Evolutionary conservation across 129 eudicot genomes (phyloP).

Genomic region (Tagetes patula): DNA sequence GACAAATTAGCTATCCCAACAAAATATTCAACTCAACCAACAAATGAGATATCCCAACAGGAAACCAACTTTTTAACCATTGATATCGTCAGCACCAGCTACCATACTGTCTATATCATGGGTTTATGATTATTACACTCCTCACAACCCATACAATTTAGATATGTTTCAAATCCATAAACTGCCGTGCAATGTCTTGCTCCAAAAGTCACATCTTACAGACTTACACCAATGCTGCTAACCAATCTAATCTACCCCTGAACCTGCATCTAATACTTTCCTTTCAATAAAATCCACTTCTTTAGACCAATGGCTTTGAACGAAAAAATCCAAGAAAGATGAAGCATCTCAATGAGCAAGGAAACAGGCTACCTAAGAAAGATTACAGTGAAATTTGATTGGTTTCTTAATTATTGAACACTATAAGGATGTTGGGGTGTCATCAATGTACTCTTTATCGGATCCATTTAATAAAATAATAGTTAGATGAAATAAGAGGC

Average conservation of each 20-base stretch:
- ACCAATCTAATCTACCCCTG: neutral
- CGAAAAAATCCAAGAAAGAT: neutral
- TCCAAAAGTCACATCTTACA: neutral
- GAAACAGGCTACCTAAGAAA: neutral
- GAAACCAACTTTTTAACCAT: neutral
- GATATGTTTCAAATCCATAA: neutral
- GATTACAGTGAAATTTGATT: neutral
- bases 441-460: slow-evolving; percentile 6
- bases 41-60: neutral
- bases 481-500: neutral
- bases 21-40: neutral
- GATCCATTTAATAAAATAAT: neutral
- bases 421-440: neutral
- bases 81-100: neutral
- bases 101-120: neutral
- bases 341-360: neutral
- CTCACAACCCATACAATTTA: neutral
- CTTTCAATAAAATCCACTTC: neutral
- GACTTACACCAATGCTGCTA: neutral
- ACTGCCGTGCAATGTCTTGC: neutral
- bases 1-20: neutral
- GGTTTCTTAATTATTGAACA: neutral
- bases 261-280: neutral
- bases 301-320: neutral
- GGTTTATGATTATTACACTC: neutral